Conservation (phyloP, 2,329 filamentous ascomycete genomes). For the Venturia pyrina region DNA sequence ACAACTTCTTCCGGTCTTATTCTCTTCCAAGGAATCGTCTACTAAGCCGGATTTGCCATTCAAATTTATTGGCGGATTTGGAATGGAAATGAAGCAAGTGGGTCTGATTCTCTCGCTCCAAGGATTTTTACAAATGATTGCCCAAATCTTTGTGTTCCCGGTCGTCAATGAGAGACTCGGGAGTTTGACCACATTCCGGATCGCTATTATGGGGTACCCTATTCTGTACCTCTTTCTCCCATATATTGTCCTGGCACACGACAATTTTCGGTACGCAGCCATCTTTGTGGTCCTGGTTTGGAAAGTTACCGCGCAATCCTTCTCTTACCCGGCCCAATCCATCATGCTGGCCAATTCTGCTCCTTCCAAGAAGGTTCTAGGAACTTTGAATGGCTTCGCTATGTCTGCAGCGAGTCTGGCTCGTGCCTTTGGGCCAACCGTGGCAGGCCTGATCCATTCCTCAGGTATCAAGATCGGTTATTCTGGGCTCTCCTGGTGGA, state of each 20-base stretch:
- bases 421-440: slow-evolving; percentile 76
- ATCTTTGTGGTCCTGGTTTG: slow-evolving; percentile 71
- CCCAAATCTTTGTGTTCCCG: slow-evolving; percentile 77
- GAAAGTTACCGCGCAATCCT: slow-evolving; percentile 87
- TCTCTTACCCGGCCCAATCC: slow-evolving; percentile 82
- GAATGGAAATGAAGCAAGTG: slow-evolving; percentile 70
- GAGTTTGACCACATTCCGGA: slow-evolving; percentile 69
- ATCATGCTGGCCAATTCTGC: slow-evolving; percentile 86
- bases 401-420: slow-evolving; percentile 85
- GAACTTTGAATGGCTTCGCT: slow-evolving; percentile 85
- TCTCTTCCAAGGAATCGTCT: slow-evolving; percentile 56
- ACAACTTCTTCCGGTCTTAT: slow-evolving; percentile 82
- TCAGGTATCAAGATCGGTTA: slow-evolving; percentile 70
- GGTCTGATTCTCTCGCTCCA: slow-evolving; percentile 83
- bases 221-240: slow-evolving; percentile 78
- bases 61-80: slow-evolving; percentile 81
- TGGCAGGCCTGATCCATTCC: slow-evolving; percentile 78
- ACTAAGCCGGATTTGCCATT: slow-evolving; percentile 59
- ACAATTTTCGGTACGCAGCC: slow-evolving; percentile 57
- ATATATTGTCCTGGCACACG: slow-evolving; percentile 77
- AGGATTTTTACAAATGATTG: slow-evolving; percentile 79
- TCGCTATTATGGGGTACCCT: slow-evolving; percentile 75
- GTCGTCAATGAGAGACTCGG: slow-evolving; percentile 66
- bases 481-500: slow-evolving; percentile 91
- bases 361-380: slow-evolving; percentile 72